Conservation (phyloP, 805 yeast species). For the Ogataea kodamae region DNA sequence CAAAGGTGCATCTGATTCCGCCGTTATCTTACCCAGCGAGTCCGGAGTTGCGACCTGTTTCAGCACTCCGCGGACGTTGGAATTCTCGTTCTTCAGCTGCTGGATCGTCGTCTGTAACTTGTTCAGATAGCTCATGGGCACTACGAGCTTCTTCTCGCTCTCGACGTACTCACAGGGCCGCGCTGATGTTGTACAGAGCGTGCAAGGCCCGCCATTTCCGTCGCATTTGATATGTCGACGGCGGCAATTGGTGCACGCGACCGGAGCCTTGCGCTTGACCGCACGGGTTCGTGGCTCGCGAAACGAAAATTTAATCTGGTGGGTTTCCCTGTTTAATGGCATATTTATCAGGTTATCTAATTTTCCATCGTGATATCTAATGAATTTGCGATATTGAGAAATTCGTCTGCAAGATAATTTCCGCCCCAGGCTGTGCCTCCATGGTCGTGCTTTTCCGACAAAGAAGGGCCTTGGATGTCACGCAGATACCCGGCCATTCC, state of each 20-base stretch:
- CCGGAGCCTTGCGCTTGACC: constrained; percentile 8
- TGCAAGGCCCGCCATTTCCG: constrained; percentile 60
- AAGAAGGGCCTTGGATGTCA: constrained; percentile 16
- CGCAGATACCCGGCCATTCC: constrained; percentile 47
- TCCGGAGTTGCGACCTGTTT: constrained; percentile 17
- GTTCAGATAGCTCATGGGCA: constrained; percentile 58
- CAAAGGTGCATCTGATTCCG: neutral
- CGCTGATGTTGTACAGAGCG: constrained; percentile 52
- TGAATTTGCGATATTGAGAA: constrained; percentile 20
- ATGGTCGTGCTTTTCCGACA: constrained; percentile 16
- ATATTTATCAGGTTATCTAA: constrained; percentile 4
- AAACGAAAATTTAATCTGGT: constrained; percentile 16
- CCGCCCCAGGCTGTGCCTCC: constrained; percentile 25
- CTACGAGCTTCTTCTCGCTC: constrained; percentile 61
- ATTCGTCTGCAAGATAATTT: constrained; percentile 19
- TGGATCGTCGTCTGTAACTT: constrained; percentile 60
- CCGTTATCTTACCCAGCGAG: constrained; percentile 1
- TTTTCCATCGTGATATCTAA: constrained; percentile 13
- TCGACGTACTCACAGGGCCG: constrained; percentile 62
- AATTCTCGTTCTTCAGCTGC: constrained; percentile 56
- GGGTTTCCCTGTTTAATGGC: constrained; percentile 15
- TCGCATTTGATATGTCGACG: constrained; percentile 68
- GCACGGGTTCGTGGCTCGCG: constrained; percentile 2
- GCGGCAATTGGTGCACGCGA: constrained; percentile 56
- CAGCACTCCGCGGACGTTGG: constrained; percentile 40